These are phyloP conservation scores for Wickerhamiella musiphila DNA, from an alignment of 805 yeast species.

Conservation along the genomic window DNA sequence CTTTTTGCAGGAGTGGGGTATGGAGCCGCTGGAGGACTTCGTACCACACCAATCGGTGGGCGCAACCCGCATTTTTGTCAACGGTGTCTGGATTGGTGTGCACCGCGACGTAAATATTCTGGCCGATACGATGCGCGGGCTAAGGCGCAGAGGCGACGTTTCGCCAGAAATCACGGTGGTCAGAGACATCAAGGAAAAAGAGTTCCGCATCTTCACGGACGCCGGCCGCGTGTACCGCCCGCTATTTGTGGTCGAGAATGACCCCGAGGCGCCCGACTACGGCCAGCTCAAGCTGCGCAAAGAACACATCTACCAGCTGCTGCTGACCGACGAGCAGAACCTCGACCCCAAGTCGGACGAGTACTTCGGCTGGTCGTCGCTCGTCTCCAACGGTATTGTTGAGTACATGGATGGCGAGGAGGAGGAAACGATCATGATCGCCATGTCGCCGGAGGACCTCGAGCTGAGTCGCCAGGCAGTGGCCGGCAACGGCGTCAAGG, in stretches of 20 bases:
- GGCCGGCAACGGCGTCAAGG: constrained; percentile 23
- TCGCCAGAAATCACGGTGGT: constrained; percentile 93
- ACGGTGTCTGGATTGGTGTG: constrained; percentile 99
- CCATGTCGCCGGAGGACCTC: constrained; percentile 96
- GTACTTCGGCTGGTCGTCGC: constrained; percentile 64
- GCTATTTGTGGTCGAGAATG: constrained; percentile 77
- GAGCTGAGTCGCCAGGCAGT: constrained; percentile 37
- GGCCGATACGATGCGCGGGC: constrained; percentile 74
- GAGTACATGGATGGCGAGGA: constrained; percentile 98
- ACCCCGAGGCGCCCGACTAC: constrained; percentile 30
- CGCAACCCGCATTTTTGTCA: constrained; percentile 86
- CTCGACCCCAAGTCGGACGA: constrained; percentile 34
- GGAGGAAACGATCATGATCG: constrained; percentile 95
- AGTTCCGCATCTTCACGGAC: constrained; percentile 89
- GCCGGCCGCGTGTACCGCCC: constrained; percentile 99
- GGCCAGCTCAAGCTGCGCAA: constrained; percentile 74
- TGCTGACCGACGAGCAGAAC: constrained; percentile 33
- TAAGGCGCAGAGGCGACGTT: constrained; percentile 90
- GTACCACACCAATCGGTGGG: constrained; percentile 83
- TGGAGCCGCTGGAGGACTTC: constrained; percentile 93
- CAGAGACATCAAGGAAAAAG: constrained; percentile 92
- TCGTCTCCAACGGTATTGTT: constrained; percentile 71
- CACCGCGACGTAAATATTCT: constrained; percentile 91
- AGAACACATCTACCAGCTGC: constrained; percentile 59
- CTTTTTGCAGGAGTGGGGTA: constrained; percentile 96